Percentiles rank a stretch among this genome's conserved stretches.
Evolutionary conservation across 441 rosid species (phyloP).

Genomic region (Manihot esculenta): DNA sequence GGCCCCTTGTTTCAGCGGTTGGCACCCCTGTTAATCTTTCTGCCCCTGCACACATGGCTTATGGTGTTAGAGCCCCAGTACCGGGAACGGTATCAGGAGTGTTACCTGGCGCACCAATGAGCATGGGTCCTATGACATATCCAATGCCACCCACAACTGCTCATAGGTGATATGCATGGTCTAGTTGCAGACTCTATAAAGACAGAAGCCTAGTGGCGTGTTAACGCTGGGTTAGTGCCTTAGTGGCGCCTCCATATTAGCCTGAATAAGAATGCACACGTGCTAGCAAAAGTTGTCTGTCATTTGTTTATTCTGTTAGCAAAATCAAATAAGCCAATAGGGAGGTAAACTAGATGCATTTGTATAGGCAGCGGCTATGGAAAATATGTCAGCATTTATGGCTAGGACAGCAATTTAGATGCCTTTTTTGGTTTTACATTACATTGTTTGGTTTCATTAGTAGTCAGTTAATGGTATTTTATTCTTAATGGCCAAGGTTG

Average conservation of each 20-base stretch:
- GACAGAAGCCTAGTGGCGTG: constrained; percentile 39
- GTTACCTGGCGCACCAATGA: constrained; percentile 84
- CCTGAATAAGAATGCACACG: constrained; percentile 38
- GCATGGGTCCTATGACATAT: constrained; percentile 64
- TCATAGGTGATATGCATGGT: constrained; percentile 58
- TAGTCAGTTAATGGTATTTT: constrained; percentile 19
- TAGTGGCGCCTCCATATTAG: constrained; percentile 27
- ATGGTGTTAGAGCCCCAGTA: constrained; percentile 66
- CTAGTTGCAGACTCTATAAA: constrained; percentile 46
- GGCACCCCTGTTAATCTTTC: constrained; percentile 93
- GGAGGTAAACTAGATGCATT: constrained; percentile 30
- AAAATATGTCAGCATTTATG: constrained; percentile 32
- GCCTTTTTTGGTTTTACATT: constrained; percentile 23
- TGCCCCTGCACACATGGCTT: constrained; percentile 63
- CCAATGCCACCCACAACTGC: constrained; percentile 70
- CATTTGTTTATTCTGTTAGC: constrained; percentile 28
- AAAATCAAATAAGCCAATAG: constrained; percentile 40
- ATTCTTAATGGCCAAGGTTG: constrained; percentile 25
- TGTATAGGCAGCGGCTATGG: constrained; percentile 40
- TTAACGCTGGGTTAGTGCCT: constrained; percentile 31
- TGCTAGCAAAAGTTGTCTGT: constrained; percentile 34
- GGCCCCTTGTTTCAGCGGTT: constrained; percentile 81
- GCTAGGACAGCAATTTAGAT: constrained; percentile 30
- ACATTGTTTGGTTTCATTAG: constrained; percentile 20
- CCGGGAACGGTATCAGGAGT: constrained; percentile 56